These are phyloP conservation scores for Ophiocordyceps robertsii DNA, from an alignment of 2,329 filamentous ascomycete genomes.

Conservation along the genomic window DNA sequence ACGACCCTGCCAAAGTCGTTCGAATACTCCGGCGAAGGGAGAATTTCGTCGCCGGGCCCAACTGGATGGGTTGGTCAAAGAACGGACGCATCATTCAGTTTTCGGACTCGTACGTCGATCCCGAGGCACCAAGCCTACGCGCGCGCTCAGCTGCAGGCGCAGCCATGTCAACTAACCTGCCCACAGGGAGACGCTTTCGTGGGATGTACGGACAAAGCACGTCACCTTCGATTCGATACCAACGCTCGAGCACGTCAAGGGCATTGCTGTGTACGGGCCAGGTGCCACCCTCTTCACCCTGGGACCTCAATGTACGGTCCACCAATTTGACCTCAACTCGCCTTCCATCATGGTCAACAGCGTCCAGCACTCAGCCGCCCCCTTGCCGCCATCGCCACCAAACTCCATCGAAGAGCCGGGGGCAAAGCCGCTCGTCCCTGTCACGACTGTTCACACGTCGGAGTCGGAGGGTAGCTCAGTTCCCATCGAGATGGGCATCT, in stretches of 20 bases:
- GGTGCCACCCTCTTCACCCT: conserved; percentile 88
- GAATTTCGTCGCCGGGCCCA: conserved; percentile 58
- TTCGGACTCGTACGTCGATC: conserved; percentile 63
- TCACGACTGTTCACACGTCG: conserved; percentile 33
- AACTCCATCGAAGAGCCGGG: conserved; percentile 64
- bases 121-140: conserved; percentile 18
- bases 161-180: conserved; percentile 14
- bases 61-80: conserved; percentile 98
- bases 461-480: conserved; percentile 42
- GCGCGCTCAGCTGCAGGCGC: conserved; percentile 28
- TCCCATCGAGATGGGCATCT: conserved; percentile 44
- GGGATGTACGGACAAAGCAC: conserved; percentile 97
- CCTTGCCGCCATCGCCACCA: conserved; percentile 68
- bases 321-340: conserved; percentile 90
- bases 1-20: conserved; percentile 76
- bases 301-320: conserved; percentile 74
- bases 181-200: conserved; percentile 72
- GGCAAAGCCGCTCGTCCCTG: conserved; percentile 32
- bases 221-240: conserved; percentile 83
- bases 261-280: conserved; percentile 77
- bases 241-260: conserved; percentile 67
- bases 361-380: conserved; percentile 71
- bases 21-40: conserved; percentile 73
- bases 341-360: conserved; percentile 69
- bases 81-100: conserved; percentile 92